These are phyloP conservation scores for Mallotus nudiflorus DNA, from an alignment of 345 rosid genomes.

Conservation along the genomic window DNA sequence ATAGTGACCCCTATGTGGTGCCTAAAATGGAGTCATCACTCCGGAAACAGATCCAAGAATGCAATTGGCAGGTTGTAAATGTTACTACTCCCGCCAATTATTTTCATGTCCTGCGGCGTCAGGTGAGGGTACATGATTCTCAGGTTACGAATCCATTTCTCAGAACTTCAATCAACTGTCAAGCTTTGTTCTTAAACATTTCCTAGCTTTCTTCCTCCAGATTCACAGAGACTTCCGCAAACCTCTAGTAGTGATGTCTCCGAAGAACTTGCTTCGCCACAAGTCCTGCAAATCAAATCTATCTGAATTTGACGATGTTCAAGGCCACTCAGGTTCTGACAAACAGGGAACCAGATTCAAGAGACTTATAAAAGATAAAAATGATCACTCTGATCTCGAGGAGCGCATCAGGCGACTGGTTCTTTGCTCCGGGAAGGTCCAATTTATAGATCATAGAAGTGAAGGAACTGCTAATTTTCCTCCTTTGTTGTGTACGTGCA, in stretches of 20 bases:
- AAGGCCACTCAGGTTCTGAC: constrained; percentile 96
- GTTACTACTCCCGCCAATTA: constrained; percentile 88
- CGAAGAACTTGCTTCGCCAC: too few relatives aligned
- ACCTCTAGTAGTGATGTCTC: constrained; percentile 83
- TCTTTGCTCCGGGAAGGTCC: constrained; percentile 91
- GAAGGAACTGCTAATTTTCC: too few relatives aligned
- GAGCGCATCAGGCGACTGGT: constrained; percentile 80
- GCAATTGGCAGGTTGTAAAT: constrained; percentile 88
- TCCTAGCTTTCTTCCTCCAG: constrained; percentile 28
- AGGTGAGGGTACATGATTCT: constrained; percentile 40
- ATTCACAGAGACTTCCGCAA: constrained; percentile 89
- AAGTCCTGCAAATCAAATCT: constrained; percentile 94
- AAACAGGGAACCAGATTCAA: constrained; percentile 96
- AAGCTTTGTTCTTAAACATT: neutral
- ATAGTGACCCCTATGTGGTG: constrained; percentile 75
- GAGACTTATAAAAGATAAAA: constrained; percentile 87
- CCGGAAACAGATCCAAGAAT: constrained; percentile 78
- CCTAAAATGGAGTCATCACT: constrained; percentile 82
- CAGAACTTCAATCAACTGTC: neutral
- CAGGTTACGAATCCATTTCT: neutral
- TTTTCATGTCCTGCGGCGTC: constrained; percentile 80
- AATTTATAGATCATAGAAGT: neutral
- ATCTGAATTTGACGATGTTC: constrained; percentile 90
- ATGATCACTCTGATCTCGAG: constrained; percentile 76
- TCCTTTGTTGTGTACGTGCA: too few relatives aligned